These are phyloP conservation scores for Thamnidium elegans DNA, from an alignment of 192 early-diverging fungal genomes.

Conservation along the genomic window DNA sequence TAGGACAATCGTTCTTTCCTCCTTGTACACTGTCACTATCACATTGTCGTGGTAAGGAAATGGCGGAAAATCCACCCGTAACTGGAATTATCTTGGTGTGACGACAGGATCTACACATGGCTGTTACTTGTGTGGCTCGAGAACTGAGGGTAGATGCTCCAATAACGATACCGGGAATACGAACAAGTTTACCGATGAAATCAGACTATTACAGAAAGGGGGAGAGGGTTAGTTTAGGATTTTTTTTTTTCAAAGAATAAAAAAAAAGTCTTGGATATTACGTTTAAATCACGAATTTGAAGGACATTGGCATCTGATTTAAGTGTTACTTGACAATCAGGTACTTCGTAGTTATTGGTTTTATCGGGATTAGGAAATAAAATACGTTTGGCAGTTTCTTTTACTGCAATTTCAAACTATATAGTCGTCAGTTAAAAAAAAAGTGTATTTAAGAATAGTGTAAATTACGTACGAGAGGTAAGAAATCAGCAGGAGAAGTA, in stretches of 20 bases:
- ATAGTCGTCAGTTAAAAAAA: neutral
- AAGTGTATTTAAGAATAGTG: neutral
- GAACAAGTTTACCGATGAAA: conserved; percentile 89
- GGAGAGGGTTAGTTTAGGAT: neutral
- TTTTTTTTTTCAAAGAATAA: neutral
- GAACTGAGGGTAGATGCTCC: conserved; percentile 83
- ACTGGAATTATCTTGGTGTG: conserved; percentile 80
- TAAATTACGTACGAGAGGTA: conserved; percentile 64
- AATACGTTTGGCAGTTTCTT: conserved; percentile 73
- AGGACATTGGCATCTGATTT: conserved; percentile 81
- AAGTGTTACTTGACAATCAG: conserved; percentile 89
- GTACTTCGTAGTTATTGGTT: conserved; percentile 53
- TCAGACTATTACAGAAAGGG: conserved; percentile 49
- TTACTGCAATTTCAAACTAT: conserved; percentile 88
- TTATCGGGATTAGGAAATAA: conserved; percentile 49
- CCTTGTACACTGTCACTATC: conserved; percentile 44
- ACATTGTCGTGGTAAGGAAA: conserved; percentile 86
- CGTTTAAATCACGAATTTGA: conserved; percentile 88
- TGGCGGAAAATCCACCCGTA: conserved; percentile 77
- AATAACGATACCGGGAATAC: conserved; percentile 95
- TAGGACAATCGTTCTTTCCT: conserved; percentile 39
- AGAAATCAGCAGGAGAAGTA: conserved; percentile 72
- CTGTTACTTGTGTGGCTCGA: conserved; percentile 84
- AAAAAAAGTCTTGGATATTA: no score
- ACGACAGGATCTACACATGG: conserved; percentile 88